A percentile compares a stretch with the other conserved stretches of the same genome.
Conservation (phyloP, 306 rosid species). For the Sphenostylis stenocarpa region DNA sequence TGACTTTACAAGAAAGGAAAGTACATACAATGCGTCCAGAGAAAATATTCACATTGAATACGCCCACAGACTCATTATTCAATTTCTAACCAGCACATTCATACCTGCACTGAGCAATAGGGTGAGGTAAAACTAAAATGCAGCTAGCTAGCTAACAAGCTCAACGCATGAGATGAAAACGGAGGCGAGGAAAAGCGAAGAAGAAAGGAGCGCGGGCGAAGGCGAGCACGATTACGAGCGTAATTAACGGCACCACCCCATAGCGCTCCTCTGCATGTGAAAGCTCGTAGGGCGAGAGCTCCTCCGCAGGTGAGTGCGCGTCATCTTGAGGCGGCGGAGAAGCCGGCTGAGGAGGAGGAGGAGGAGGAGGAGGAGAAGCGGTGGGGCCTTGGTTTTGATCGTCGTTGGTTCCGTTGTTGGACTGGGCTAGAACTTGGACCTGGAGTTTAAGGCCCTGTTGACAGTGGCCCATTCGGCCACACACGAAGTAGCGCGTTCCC, state of each 20-base stretch:
- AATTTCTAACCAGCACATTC: background rate
- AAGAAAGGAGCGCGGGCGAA: background rate
- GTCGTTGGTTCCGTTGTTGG: constrained; percentile 36
- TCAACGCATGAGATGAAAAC: background rate
- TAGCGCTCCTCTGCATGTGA: constrained; percentile 11
- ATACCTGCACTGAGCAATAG: background rate
- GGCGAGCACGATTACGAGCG: constrained; percentile 24
- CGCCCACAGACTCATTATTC: background rate
- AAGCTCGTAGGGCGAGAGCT: constrained; percentile 23
- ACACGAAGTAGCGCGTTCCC: constrained; percentile 66
- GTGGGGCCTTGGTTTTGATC: background rate
- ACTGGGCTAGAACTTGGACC: constrained; percentile 50
- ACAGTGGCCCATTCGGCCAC: constrained; percentile 72
- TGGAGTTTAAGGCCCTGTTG: constrained; percentile 66
- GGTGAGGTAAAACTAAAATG: background rate
- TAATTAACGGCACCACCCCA: constrained; percentile 23
- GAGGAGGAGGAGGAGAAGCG: background rate
- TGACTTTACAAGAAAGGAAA: background rate
- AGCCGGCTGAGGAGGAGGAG: background rate
- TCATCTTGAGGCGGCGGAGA: background rate
- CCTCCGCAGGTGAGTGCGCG: background rate
- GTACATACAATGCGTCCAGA: background rate
- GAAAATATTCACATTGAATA: no score
- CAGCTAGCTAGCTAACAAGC: background rate
- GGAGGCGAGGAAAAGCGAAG: constrained; percentile 15